Conservation (phyloP, 164 flowering plant genomes). For the Macadamia integrifolia region DNA sequence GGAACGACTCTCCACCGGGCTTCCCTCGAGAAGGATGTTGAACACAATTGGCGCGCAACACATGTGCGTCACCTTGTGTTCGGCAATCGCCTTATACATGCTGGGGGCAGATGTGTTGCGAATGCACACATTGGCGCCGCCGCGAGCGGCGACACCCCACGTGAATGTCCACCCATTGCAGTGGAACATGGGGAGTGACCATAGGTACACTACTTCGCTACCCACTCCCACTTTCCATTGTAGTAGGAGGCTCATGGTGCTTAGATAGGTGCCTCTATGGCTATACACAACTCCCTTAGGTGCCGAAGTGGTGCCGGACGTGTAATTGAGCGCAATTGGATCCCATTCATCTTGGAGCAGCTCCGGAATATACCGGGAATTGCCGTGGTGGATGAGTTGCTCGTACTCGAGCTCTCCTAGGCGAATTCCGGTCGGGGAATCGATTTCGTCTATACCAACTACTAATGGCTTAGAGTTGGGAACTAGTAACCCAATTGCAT, state of each 20-base stretch:
- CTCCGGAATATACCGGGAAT: slow-evolving; percentile 20
- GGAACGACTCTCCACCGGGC: slow-evolving; percentile 24
- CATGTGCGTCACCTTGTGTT: slow-evolving; percentile 81
- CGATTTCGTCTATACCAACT: slow-evolving; percentile 59
- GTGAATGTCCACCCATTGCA: slow-evolving; percentile 97
- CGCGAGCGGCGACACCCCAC: slow-evolving; percentile 91
- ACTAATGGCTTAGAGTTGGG: slow-evolving; percentile 32
- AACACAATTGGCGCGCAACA: slow-evolving; percentile 79
- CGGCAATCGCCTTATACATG: slow-evolving; percentile 50
- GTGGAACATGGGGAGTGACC: slow-evolving; percentile 99
- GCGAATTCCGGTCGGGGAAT: slow-evolving; percentile 48
- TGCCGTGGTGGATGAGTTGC: slow-evolving; percentile 40
- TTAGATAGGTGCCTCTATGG: slow-evolving; percentile 79
- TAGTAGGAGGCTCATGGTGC: slow-evolving; percentile 59
- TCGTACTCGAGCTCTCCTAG: slow-evolving; percentile 66
- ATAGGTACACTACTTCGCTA: slow-evolving; percentile 64
- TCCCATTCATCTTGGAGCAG: slow-evolving; percentile 65
- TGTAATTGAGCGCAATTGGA: slow-evolving; percentile 73
- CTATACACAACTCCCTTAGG: slow-evolving; percentile 92
- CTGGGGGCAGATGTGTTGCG: slow-evolving; percentile 54
- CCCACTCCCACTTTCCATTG: slow-evolving; percentile 64
- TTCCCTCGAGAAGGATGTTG: slow-evolving; percentile 57
- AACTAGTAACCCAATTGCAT: slow-evolving; percentile 37
- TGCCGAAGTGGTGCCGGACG: slow-evolving; percentile 87
- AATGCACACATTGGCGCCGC: slow-evolving; percentile 89